Evolutionary conservation across 179 eudicot species (phyloP), one percentile per base, ranked within the genome.

Genomic region (Beta macrorhiza): DNA sequence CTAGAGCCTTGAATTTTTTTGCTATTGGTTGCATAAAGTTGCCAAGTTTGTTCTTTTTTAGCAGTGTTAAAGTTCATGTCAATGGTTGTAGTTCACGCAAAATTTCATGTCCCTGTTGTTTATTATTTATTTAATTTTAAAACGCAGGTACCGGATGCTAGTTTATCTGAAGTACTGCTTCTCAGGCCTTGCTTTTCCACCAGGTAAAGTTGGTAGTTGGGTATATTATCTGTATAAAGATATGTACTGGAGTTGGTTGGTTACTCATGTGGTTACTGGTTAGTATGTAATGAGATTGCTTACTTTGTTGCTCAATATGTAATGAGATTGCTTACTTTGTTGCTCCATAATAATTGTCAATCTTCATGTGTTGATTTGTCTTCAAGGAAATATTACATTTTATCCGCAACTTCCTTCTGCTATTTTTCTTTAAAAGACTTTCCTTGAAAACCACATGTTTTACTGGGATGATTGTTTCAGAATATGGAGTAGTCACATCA

Each of bases 131-230:
- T 52, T 82, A 16, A 67, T 29, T 65, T 82, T 72, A 82, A 72
- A 77, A 79, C 58, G 83, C 93, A 95, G 99, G 91, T 95, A 92
- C 68, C 90, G 96, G 85, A 90, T 92, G 90, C 98, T 95, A 77
- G 93, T 95, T 71, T 95, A 95, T 87, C 89, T 95, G 85, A 95
- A 95, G 91, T 94, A 96, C 86, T 96, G 99, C 88, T 96, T 96
- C 78, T 86, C 87, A 22, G 99, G 99, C 74, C 91, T 92, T 85
- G 92, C 97, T 74, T 96, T 94, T 81, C 99, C 99, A 44, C 99
- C 99, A 87, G 99, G 99, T 92, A 85, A 81, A 78, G 44, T 72
- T 49, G 49, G 37, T 37, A 29, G 29, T 64, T 84, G 16, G 32
- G 15, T 51, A 44, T 17, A 37, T 42, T 68, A 68, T 69, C 49